Percentiles rank a stretch among this genome's conserved stretches.
Evolutionary conservation across 345 rosid genomes (phyloP).

Genomic region (Citrus sp.): DNA sequence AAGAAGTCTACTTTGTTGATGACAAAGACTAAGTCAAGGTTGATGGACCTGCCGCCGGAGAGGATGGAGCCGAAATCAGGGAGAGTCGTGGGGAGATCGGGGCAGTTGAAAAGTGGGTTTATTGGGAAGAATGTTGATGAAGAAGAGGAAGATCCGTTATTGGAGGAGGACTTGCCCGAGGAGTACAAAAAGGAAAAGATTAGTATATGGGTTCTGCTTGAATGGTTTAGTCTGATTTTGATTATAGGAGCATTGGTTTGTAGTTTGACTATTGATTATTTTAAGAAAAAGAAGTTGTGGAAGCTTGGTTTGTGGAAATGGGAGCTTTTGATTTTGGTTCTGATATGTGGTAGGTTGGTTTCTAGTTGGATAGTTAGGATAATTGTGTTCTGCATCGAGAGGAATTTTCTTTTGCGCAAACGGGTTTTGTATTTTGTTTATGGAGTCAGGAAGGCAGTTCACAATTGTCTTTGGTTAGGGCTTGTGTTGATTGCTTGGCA

Average conservation of each 20-base stretch:
- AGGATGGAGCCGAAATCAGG: conserved; percentile 36
- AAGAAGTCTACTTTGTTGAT: conserved; percentile 24
- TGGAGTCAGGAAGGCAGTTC: conserved; percentile 71
- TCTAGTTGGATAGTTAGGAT: conserved; percentile 79
- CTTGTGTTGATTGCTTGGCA: conserved; percentile 81
- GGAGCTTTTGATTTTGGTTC: conserved; percentile 70
- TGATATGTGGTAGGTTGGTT: conserved; percentile 82
- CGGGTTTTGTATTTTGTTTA: conserved; percentile 85
- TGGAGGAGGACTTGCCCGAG: conserved; percentile 76
- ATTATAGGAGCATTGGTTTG: conserved; percentile 57
- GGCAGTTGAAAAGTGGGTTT: conserved; percentile 44
- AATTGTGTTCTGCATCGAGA: conserved; percentile 62
- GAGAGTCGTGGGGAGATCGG: conserved; percentile 34
- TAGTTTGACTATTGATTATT: conserved; percentile 38
- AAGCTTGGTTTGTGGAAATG: conserved; percentile 79
- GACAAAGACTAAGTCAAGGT: conserved; percentile 61
- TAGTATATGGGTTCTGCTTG: conserved; percentile 41
- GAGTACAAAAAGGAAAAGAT: conserved; percentile 51
- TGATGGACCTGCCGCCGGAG: conserved; percentile 60
- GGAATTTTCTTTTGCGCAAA: conserved; percentile 73
- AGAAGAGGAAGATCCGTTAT: conserved; percentile 73
- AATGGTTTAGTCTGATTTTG: conserved; percentile 64
- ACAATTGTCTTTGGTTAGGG: conserved; percentile 89
- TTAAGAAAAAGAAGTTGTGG: conserved; percentile 39
- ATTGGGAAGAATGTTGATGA: conserved; percentile 39